Percentiles rank a stretch among this genome's conserved stretches.
Evolutionary conservation across 225 moss, liverwort and hornwort genomes (phyloP).

Genomic region (Sphagnum contortum): DNA sequence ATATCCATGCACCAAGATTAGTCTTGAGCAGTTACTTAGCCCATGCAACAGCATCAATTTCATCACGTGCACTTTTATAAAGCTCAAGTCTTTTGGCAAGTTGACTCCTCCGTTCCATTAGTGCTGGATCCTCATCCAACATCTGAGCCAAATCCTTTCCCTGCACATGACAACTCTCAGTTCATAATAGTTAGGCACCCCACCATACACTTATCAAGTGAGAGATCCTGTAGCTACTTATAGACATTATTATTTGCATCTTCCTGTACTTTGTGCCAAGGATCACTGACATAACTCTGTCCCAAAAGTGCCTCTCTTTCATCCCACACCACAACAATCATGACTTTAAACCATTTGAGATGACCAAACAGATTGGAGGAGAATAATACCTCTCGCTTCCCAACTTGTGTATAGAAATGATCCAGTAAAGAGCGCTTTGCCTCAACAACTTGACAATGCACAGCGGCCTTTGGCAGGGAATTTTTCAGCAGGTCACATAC

Average conservation of each 20-base stretch:
- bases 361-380: no score
- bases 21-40: conserved; percentile 16
- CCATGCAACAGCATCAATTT: conserved; percentile 50
- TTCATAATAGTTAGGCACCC: no score
- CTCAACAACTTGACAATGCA: conserved; percentile 47
- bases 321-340: no score
- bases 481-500: conserved; percentile 36
- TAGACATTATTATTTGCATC: no score
- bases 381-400: conserved; percentile 25
- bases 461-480: conserved; percentile 45
- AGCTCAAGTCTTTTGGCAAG: conserved; percentile 33
- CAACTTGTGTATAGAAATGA: conserved; percentile 33
- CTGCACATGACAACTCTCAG: neutral
- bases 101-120: conserved; percentile 37
- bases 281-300: neutral
- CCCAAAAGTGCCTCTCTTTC: neutral
- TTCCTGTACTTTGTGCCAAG: no score
- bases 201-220: no score
- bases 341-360: no score
- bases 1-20: no score
- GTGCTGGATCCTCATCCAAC: conserved; percentile 40
- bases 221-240: no score
- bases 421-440: conserved; percentile 36
- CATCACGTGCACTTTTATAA: conserved; percentile 44
- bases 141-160: conserved; percentile 23